Evolutionary conservation across 306 rosid species (phyloP).

Genomic region (Lathyrus sativus): DNA sequence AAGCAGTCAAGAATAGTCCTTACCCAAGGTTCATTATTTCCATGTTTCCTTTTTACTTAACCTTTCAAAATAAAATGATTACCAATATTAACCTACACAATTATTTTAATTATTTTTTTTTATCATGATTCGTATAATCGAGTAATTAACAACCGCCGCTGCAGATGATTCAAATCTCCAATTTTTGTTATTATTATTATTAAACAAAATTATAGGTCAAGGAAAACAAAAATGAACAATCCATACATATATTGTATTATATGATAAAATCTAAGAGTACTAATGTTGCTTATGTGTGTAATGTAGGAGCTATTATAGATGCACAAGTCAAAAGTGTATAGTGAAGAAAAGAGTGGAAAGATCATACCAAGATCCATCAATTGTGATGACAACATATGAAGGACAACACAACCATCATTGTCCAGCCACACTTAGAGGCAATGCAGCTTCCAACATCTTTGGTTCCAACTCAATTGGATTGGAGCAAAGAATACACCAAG

Average conservation of each 20-base stretch:
- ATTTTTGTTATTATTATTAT: no score
- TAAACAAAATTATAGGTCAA: no score
- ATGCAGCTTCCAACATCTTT: slow-evolving; percentile 53
- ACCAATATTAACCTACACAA: no score
- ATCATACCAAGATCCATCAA: slow-evolving; percentile 70
- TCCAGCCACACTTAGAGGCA: slow-evolving; percentile 78
- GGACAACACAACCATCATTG: slow-evolving; percentile 88
- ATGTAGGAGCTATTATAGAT: slow-evolving; percentile 85
- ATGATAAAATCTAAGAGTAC: background rate
- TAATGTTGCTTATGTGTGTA: background rate
- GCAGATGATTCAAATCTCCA: no score
- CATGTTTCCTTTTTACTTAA: no score
- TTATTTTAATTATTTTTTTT: no score
- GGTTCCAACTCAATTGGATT: slow-evolving; percentile 38
- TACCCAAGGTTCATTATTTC: slow-evolving; percentile 74
- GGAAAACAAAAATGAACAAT: no score
- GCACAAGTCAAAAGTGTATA: slow-evolving; percentile 75
- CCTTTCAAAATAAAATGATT: no score
- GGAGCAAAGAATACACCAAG: slow-evolving; percentile 50
- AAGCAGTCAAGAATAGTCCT: slow-evolving; percentile 92
- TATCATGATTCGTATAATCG: no score
- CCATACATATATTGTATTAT: no score
- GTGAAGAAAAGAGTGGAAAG: slow-evolving; percentile 91
- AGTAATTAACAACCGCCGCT: no score
- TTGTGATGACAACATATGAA: slow-evolving; percentile 86